Conservation (phyloP, 768 basidiomycete genomes). For the Tephrocybe sp. region DNA sequence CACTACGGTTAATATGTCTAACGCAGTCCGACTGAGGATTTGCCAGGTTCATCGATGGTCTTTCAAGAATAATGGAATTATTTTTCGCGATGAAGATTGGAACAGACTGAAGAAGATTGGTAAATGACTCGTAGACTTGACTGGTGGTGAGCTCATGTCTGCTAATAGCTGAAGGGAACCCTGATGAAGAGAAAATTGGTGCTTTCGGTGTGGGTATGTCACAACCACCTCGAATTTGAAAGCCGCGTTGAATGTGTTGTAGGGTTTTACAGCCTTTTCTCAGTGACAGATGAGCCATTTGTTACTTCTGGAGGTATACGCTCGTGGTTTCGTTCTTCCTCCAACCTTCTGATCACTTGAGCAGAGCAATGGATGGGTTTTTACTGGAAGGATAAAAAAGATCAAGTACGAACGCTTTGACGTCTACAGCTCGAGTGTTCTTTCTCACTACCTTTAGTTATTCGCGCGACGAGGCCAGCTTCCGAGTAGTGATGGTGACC, state of each 20-base stretch:
- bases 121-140: slow-evolving; percentile 26
- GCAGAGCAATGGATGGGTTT: slow-evolving; percentile 91
- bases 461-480: slow-evolving; percentile 79
- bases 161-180: slow-evolving; percentile 81
- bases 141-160: background rate
- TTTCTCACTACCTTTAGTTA: slow-evolving; percentile 43
- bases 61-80: slow-evolving; percentile 85
- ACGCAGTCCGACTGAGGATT: background rate
- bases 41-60: slow-evolving; percentile 75
- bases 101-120: slow-evolving; percentile 86
- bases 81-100: slow-evolving; percentile 89
- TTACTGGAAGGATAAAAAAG: slow-evolving; percentile 93
- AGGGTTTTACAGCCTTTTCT: slow-evolving; percentile 83
- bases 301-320: slow-evolving; percentile 72
- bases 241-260: background rate
- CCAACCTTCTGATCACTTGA: slow-evolving; percentile 23
- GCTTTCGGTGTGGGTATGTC: slow-evolving; percentile 84
- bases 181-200: slow-evolving; percentile 92
- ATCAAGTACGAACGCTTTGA: slow-evolving; percentile 53
- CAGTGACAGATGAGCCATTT: slow-evolving; percentile 80
- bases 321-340: slow-evolving; percentile 17
- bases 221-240: background rate
- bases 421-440: slow-evolving; percentile 5
- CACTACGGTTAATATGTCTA: background rate
- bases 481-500: slow-evolving; percentile 32